Evolutionary conservation across 1,139 yeast genomes (phyloP).

Genomic region (Nematodospora anomalae): DNA sequence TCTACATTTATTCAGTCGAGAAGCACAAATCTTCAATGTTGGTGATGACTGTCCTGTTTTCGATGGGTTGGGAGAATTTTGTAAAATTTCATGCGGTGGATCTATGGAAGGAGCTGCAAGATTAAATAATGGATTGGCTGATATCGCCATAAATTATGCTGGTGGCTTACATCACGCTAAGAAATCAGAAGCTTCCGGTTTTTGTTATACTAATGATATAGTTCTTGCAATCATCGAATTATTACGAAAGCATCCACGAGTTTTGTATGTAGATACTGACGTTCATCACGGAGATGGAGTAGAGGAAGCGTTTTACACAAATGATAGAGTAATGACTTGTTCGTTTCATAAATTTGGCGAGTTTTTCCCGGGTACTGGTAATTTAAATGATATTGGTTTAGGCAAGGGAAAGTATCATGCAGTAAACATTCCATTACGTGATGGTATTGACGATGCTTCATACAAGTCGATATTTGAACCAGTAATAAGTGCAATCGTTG

Average conservation of each 20-base stretch:
- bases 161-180: conserved; percentile 98
- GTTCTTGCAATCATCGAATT: conserved; percentile 84
- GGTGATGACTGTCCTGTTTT: conserved; percentile 98
- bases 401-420: conserved; percentile 87
- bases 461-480: conserved; percentile 90
- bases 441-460: conserved; percentile 94
- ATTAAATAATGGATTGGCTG: conserved; percentile 80
- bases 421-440: conserved; percentile 86
- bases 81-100: conserved; percentile 90
- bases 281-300: conserved; percentile 99
- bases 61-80: conserved; percentile 89
- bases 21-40: conserved; percentile 90
- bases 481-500: conserved; percentile 76
- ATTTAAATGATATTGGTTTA: conserved; percentile 80
- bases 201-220: conserved; percentile 93
- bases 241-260: conserved; percentile 85
- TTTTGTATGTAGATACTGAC: conserved; percentile 90
- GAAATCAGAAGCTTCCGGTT: conserved; percentile 91
- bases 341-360: conserved; percentile 98
- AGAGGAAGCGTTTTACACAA: conserved; percentile 93
- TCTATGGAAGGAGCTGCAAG: conserved; percentile 91
- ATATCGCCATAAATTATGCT: conserved; percentile 95
- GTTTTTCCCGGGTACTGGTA: conserved; percentile 96
- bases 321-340: conserved; percentile 93
- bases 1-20: conserved; percentile 85